Base-by-base conservation (phyloP, 2,329 filamentous ascomycete species). In the Alternaria panax region DNA sequence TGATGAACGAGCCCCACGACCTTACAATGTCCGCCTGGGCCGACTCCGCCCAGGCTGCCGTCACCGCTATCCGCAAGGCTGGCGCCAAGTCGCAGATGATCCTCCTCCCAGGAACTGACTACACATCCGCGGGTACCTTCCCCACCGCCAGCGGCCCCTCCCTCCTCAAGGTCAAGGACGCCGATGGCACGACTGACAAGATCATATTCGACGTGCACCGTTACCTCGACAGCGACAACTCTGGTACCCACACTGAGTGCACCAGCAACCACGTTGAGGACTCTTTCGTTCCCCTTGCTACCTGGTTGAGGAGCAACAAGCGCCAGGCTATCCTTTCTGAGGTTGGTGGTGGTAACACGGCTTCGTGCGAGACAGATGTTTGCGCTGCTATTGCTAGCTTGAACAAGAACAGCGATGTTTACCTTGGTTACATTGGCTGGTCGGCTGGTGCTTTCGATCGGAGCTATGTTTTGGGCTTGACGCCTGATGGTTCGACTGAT, bases 1-100 rank as follows among this genome's bases (percentile, higher is more conserved):
- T 91, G 43, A 90, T 91, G 88, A 91, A 91, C 76, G 89, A 81
- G 77, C 88, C 88, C 7, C 87, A 90, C 72, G 84, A 57, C 52
- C 75, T 86, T 55, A 83, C 87, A 67, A 80, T 89, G 64, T 74
- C 70, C 25, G 73, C 77, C 1, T 91, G 88, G 88, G 87, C 85
- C 0, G 73, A 80, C 5, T 87, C 86, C 0, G 85, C 86, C 60
- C 89, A 91, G 70, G 81, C 81, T 12, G 87, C 81, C 16, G 88
- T 92, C 1, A 87, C 84, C 0, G 88, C 87, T 4, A 90, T 92
- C 67, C 85, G 89, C 42, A 75, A 83, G 41, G 84, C 86, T 2
- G 88, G 88, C n/a, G 88, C 88, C n/a, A 83, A 80, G 0, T 78
- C 78, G 20, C 86, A 91, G 63, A 83, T 86, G 69, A 89, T 91